Percentiles rank a stretch among this genome's conserved stretches.
These are phyloP conservation scores for Catharanthus roseus DNA, from an alignment of 257 asterid species.

Conservation along the genomic window DNA sequence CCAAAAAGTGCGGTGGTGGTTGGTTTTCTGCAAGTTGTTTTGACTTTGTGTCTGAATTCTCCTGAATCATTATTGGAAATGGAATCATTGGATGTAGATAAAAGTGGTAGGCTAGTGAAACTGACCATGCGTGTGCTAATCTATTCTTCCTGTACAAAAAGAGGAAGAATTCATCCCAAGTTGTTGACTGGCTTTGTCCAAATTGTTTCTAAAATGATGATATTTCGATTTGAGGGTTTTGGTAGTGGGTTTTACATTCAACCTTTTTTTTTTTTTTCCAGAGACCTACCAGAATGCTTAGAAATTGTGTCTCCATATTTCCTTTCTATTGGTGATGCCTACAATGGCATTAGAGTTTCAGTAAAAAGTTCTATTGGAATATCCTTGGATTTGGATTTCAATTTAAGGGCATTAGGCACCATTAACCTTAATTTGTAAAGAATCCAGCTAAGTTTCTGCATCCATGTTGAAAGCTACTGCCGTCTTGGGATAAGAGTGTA, in stretches of 20 bases:
- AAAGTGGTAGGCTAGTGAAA: not conserved
- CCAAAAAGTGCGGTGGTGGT: too few relatives aligned
- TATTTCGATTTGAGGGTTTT: too few relatives aligned
- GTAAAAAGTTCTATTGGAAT: not conserved
- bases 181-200: not conserved
- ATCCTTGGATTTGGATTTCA: too few relatives aligned
- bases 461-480: too few relatives aligned
- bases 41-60: slow-evolving; percentile 26
- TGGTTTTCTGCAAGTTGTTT: slow-evolving; percentile 30
- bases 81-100: slow-evolving; percentile 21
- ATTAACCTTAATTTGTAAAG: too few relatives aligned
- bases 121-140: not conserved
- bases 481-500: too few relatives aligned
- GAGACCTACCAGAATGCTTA: not conserved
- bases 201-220: not conserved
- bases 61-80: slow-evolving; percentile 28
- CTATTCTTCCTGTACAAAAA: not conserved
- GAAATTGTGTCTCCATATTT: not conserved
- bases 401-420: too few relatives aligned
- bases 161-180: not conserved
- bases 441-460: too few relatives aligned
- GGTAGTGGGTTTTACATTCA: not conserved
- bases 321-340: not conserved
- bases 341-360: not conserved
- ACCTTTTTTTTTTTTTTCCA: not conserved